Evolutionary conservation across 805 yeast species (phyloP).

Genomic region (Candida railenensis): DNA sequence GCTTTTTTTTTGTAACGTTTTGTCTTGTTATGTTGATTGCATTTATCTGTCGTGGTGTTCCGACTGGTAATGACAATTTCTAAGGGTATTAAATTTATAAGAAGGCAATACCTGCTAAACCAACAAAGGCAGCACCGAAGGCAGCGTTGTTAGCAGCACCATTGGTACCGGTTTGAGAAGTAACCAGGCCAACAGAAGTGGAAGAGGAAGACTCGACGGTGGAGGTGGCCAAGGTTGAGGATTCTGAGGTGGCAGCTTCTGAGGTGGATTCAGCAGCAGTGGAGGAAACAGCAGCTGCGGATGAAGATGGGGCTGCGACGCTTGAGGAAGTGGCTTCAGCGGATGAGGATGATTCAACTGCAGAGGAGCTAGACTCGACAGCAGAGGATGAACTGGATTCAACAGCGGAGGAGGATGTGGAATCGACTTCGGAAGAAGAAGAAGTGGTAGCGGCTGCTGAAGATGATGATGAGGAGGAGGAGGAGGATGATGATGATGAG

Average conservation of each 20-base stretch:
- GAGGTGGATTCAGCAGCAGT: conserved; percentile 14
- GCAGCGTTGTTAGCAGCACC: conserved; percentile 26
- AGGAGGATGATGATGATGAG: conserved; percentile 19
- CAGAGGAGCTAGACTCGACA: conserved; percentile 18
- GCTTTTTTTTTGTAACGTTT: neutral
- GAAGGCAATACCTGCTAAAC: conserved; percentile 40
- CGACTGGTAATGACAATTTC: too few species aligned
- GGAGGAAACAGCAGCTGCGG: conserved; percentile 18
- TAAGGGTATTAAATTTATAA: conserved; percentile 14
- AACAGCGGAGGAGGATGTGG: conserved; percentile 18
- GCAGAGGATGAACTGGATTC: conserved; percentile 20
- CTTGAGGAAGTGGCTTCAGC: conserved; percentile 21
- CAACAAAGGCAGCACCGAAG: conserved; percentile 38
- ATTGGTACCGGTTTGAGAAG: conserved; percentile 26
- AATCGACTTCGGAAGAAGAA: conserved; percentile 23
- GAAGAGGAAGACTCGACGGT: conserved; percentile 17
- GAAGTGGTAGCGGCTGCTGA: conserved; percentile 30
- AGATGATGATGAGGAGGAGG: conserved; percentile 31
- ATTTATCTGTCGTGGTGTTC: too few species aligned
- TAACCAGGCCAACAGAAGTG: conserved; percentile 22
- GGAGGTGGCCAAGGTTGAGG: conserved; percentile 17
- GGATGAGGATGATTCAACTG: conserved; percentile 15
- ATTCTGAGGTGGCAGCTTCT: conserved; percentile 13
- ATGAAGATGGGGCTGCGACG: conserved; percentile 17
- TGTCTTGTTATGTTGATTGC: too few species aligned